Evolutionary conservation across 1,284 basidiomycete genomes (phyloP).

Genomic region (Sporisorium scitamineum): DNA sequence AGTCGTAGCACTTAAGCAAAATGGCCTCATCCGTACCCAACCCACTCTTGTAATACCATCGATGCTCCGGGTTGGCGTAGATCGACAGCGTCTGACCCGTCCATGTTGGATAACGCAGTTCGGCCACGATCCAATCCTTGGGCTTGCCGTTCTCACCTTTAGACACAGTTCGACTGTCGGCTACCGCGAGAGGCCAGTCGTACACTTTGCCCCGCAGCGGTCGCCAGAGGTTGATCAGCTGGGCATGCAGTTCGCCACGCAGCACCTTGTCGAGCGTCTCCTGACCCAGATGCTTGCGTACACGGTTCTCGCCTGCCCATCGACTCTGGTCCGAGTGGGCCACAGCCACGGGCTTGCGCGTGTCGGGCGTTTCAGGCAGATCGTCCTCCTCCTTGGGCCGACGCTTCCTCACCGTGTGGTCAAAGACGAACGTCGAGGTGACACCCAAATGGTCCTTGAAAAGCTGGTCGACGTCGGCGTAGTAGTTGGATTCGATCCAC

Average conservation of each 20-base stretch:
- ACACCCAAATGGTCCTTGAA: constrained; percentile 56
- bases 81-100: constrained; percentile 69
- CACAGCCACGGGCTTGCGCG: constrained; percentile 48
- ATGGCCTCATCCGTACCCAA: constrained; percentile 77
- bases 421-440: constrained; percentile 57
- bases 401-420: constrained; percentile 59
- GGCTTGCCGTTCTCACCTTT: constrained; percentile 44
- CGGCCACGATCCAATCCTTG: constrained; percentile 45
- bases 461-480: constrained; percentile 51
- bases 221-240: constrained; percentile 81
- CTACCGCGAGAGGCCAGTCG: constrained; percentile 77
- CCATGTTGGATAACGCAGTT: constrained; percentile 55
- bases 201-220: constrained; percentile 74
- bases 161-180: constrained; percentile 75
- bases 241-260: constrained; percentile 71
- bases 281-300: constrained; percentile 55
- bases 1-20: constrained; percentile 77
- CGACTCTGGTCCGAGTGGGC: constrained; percentile 59
- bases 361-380: constrained; percentile 45
- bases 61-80: constrained; percentile 73
- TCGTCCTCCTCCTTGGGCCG: constrained; percentile 35
- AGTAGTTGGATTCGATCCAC: constrained; percentile 54
- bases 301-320: constrained; percentile 55
- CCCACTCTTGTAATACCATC: constrained; percentile 77
- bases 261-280: constrained; percentile 52